Base-by-base conservation (phyloP, 139 green algal species). In the Nannochloris sp. region DNA sequence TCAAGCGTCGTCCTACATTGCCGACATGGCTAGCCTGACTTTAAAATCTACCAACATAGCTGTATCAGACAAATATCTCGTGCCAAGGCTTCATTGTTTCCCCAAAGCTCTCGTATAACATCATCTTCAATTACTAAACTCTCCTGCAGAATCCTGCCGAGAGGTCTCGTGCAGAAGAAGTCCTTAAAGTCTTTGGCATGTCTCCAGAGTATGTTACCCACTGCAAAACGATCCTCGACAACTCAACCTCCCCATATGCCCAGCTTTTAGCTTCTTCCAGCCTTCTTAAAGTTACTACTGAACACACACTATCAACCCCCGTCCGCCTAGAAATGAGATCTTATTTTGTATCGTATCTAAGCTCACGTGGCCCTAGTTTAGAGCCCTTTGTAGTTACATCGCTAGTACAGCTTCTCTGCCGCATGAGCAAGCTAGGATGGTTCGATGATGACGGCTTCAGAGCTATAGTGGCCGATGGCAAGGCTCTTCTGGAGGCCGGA, bases 401-500 rank as follows among this genome's bases (percentile, higher is more conserved):
- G 4, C 70, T 95, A 25, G 64, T 91, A 24, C 86, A 89, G 80
- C 79, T 99, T 67, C 77, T 99, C 59, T 95, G 82, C 64, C 89
- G 93, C 51, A 91, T 89, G 33, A 89, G 84, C 34, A 98, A 98
- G 80, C 80, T 98, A 27, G 90, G 85, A 10, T 99, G 93, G 93
- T 96, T 95, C 63, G 91, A 99, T 30, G 61, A 85, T 35, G 90
- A 97, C 15, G 70, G 68, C 24, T 81, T 90, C 34, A 68, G 81
- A 0, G 77, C 77, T 42, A 90, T 97, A 27, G 87, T 94, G n/a
- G 86, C 94, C 2, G 92, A 97, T 36, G 79, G 77, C 14, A 89
- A 89, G 65, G 72, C 68, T 23, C 81, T 89, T 33, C 62, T 95
- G 5, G 66, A 83, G n/a, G 67, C 72, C 4, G 72, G 71, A 32